A percentile compares a stretch with the other conserved stretches of the same genome.
Conservation (phyloP, 2,329 filamentous ascomycete species). For the Colletotrichum orbiculare region DNA sequence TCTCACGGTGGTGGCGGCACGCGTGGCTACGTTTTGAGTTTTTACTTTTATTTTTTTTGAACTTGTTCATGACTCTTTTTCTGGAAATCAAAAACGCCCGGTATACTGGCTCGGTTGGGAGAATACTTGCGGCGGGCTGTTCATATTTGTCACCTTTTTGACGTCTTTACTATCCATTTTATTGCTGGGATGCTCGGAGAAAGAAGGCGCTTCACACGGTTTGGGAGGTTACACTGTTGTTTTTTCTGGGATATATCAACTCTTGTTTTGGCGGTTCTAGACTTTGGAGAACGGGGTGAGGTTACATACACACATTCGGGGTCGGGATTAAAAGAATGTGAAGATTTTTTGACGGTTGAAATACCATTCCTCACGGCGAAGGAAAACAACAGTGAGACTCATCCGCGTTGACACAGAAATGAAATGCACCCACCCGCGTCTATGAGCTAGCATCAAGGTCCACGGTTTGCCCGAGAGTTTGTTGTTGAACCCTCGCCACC, state of each 20-base stretch:
- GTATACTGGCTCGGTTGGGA: slow-evolving; percentile 4
- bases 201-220: slow-evolving; percentile 31
- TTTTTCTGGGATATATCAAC: slow-evolving; percentile 19
- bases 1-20: no score
- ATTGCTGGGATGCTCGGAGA: slow-evolving; percentile 20
- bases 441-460: no score
- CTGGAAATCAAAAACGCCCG: no score
- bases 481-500: no score
- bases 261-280: slow-evolving; percentile 23
- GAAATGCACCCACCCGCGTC: no score
- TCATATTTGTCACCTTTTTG: slow-evolving; percentile 4
- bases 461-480: no score
- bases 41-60: not conserved
- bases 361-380: not conserved
- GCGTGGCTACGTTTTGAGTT: no score
- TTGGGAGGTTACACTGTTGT: slow-evolving; percentile 3
- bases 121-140: slow-evolving; percentile 1
- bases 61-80: no score
- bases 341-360: not conserved
- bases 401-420: no score
- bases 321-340: slow-evolving; percentile 30
- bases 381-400: no score
- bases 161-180: not conserved
- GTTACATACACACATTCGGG: slow-evolving; percentile 31
- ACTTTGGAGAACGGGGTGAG: slow-evolving; percentile 16